A percentile compares a stretch with the other conserved stretches of the same genome.
These are phyloP conservation scores for Chrysophaeum taylorii DNA, from an alignment of 352 stramenopile species.

Conservation along the genomic window DNA sequence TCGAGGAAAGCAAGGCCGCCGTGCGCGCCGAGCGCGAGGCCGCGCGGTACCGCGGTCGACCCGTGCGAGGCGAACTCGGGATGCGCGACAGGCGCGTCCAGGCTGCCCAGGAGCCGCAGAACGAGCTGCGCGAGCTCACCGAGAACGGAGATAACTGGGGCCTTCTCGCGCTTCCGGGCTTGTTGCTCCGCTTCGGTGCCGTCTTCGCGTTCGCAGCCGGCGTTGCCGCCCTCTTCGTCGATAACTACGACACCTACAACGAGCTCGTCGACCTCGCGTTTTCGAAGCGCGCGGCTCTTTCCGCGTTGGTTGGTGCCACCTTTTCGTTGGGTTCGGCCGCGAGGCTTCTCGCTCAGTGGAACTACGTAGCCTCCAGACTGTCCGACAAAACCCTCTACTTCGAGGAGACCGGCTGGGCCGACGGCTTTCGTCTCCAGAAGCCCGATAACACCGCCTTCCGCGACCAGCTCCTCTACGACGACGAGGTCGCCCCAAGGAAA, in stretches of 20 bases:
- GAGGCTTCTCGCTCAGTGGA: too few relatives aligned
- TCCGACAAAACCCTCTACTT: background rate
- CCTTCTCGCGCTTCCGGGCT: background rate
- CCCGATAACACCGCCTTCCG: background rate
- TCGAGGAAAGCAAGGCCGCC: background rate
- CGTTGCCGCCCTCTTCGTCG: background rate
- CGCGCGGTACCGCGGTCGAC: too few relatives aligned
- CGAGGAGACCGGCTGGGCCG: constrained; percentile 7
- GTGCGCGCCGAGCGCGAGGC: background rate
- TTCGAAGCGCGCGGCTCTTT: background rate
- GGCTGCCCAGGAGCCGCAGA: background rate
- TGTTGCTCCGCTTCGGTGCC: background rate
- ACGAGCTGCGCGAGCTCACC: background rate
- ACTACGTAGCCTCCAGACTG: background rate
- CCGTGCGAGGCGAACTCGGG: background rate
- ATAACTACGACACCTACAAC: constrained; percentile 5
- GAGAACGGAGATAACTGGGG: background rate
- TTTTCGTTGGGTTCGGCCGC: background rate
- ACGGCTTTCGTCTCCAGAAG: background rate
- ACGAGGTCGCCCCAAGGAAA: background rate
- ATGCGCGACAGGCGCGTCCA: background rate
- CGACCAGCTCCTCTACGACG: background rate
- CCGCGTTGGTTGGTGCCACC: background rate
- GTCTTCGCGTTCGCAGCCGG: background rate
- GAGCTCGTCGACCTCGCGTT: background rate